A percentile compares a stretch with the other conserved stretches of the same genome.
Evolutionary conservation across 2,329 filamentous ascomycete species (phyloP).

Genomic region (Microdochium paspali): DNA sequence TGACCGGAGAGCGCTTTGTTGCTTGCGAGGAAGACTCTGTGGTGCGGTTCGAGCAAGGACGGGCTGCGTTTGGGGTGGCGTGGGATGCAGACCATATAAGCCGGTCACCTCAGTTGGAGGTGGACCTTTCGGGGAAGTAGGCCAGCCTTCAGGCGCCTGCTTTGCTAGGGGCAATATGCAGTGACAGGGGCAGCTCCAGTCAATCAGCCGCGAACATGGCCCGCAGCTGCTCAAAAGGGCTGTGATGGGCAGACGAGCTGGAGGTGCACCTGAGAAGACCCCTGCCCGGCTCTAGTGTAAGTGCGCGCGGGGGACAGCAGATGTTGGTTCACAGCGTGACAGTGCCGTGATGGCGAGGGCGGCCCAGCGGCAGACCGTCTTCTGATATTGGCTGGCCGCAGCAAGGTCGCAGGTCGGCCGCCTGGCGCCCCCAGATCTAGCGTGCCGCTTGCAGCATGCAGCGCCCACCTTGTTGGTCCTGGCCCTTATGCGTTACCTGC

Average conservation of each 20-base stretch:
- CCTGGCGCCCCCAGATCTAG: constrained; percentile 26
- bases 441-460: constrained; percentile 21
- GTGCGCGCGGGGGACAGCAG: neutral
- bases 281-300: neutral
- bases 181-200: neutral
- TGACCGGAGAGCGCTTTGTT: too few species aligned
- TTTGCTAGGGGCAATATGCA: neutral
- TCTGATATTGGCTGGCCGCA: constrained; percentile 44
- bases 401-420: too few species aligned
- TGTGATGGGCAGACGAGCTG: neutral
- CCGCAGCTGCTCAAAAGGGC: neutral
- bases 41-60: too few species aligned
- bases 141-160: neutral
- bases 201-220: neutral
- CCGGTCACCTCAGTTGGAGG: neutral
- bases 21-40: too few species aligned
- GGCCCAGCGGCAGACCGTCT: constrained; percentile 26
- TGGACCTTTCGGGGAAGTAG: neutral
- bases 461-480: constrained; percentile 3
- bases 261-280: neutral
- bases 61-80: too few species aligned
- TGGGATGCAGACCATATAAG: neutral
- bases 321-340: neutral
- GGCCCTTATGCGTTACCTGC: too few species aligned
- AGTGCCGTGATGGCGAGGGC: constrained; percentile 10